Evolutionary conservation across 805 yeast species (phyloP).

Genomic region (Wickerhamiella hasegawae): DNA sequence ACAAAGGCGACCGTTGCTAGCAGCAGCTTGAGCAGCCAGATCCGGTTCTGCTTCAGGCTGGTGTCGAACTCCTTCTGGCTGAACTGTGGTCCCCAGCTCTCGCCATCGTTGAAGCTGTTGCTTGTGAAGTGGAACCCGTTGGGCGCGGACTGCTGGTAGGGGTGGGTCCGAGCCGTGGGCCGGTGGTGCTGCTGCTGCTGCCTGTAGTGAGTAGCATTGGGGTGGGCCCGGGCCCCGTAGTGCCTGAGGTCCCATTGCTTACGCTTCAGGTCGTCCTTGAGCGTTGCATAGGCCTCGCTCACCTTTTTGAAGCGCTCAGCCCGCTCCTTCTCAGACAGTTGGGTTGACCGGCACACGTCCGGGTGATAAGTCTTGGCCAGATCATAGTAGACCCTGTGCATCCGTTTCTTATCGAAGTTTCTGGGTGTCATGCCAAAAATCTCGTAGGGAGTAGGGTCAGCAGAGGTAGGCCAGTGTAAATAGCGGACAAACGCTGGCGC

Average conservation of each 20-base stretch:
- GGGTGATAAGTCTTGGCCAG: constrained; percentile 74
- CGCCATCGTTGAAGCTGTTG: not conserved
- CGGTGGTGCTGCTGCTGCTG: not conserved
- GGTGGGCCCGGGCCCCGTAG: not conserved
- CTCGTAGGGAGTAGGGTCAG: constrained; percentile 55
- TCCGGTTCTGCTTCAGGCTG: constrained; percentile 24
- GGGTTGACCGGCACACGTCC: constrained; percentile 27
- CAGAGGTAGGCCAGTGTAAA: constrained; percentile 38
- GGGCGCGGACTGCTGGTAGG: not conserved
- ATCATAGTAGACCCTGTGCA: constrained; percentile 38
- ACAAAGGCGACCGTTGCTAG: constrained; percentile 25
- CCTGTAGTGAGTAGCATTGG: not conserved
- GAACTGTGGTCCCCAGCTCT: constrained; percentile 16
- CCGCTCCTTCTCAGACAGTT: constrained; percentile 23
- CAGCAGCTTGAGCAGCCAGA: constrained; percentile 31
- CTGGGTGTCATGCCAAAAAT: constrained; percentile 32
- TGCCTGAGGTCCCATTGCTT: constrained; percentile 17
- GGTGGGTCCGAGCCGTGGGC: not conserved
- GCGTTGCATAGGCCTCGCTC: constrained; percentile 41
- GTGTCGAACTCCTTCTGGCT: constrained; percentile 22
- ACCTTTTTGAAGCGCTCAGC: constrained; percentile 38
- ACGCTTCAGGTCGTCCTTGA: constrained; percentile 30
- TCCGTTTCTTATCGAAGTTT: constrained; percentile 23
- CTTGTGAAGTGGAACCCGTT: not conserved
- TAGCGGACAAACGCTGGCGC: not conserved